Conservation (phyloP, 2,329 filamentous ascomycete species). For the Colletotrichum scovillei region DNA sequence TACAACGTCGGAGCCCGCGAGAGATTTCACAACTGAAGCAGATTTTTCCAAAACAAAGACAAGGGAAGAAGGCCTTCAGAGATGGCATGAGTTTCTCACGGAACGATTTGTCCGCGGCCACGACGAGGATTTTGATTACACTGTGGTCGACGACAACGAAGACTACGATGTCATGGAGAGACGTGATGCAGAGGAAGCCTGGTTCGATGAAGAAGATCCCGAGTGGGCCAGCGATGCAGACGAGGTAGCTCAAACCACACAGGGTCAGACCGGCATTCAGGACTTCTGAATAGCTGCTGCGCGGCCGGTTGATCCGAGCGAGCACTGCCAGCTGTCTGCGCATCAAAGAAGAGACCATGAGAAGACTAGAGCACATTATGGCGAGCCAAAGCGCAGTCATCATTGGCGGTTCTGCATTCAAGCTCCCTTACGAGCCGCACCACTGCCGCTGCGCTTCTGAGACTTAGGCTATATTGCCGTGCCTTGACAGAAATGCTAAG, state of each 20-base stretch:
- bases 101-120: conserved; percentile 79
- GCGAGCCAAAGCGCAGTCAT: not conserved
- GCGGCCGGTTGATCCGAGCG: not conserved
- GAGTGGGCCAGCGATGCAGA: conserved; percentile 67
- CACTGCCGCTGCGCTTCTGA: not conserved
- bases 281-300: conserved; percentile 66
- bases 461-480: not conserved
- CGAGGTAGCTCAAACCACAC: conserved; percentile 39
- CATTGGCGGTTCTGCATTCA: not conserved
- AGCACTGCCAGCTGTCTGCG: not conserved
- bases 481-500: not conserved
- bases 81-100: conserved; percentile 80
- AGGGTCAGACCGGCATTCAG: conserved; percentile 77
- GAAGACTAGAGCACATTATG: not conserved
- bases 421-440: not conserved
- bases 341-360: not conserved
- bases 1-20: not conserved
- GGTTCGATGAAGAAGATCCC: conserved; percentile 84
- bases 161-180: conserved; percentile 74
- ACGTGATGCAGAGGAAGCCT: conserved; percentile 76
- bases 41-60: conserved; percentile 57
- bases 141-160: conserved; percentile 75
- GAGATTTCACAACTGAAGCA: conserved; percentile 7
- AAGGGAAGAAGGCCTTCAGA: conserved; percentile 73
- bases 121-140: conserved; percentile 85